These are phyloP conservation scores for Dactylellina leptospora DNA, from an alignment of 2,329 filamentous ascomycete species.

Conservation along the genomic window DNA sequence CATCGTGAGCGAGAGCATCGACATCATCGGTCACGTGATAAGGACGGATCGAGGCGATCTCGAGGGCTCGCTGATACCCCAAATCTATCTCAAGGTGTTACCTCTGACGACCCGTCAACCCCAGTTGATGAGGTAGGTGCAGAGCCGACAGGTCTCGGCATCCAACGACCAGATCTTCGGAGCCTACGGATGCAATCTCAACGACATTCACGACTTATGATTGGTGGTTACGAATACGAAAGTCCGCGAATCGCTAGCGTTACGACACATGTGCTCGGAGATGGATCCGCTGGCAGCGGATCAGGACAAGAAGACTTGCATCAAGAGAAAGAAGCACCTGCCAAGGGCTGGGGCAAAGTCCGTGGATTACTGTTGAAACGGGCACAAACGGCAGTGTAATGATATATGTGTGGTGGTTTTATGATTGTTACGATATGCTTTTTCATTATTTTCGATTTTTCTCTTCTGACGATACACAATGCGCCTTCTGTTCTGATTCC, in stretches of 20 bases:
- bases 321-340: slow-evolving; percentile 18
- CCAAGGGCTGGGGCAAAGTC: slow-evolving; percentile 49
- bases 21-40: slow-evolving; percentile 10
- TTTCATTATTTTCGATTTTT: background rate
- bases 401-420: slow-evolving; percentile 24
- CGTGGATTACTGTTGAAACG: slow-evolving; percentile 49
- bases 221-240: slow-evolving; percentile 48
- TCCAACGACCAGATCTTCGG: slow-evolving; percentile 34
- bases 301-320: slow-evolving; percentile 32
- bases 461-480: slow-evolving; percentile 9
- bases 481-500: background rate
- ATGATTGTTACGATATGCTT: slow-evolving; percentile 33
- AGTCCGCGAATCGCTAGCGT: slow-evolving; percentile 49
- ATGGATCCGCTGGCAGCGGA: slow-evolving; percentile 37
- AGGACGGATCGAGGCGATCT: slow-evolving; percentile 30
- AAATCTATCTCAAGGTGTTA: slow-evolving; percentile 37
- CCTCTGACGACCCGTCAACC: slow-evolving; percentile 43
- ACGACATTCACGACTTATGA: slow-evolving; percentile 50
- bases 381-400: slow-evolving; percentile 31
- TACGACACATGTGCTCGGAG: slow-evolving; percentile 28
- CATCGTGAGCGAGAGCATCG: slow-evolving; percentile 20
- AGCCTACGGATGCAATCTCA: slow-evolving; percentile 37
- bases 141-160: slow-evolving; percentile 29
- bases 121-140: slow-evolving; percentile 37
- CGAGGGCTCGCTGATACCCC: slow-evolving; percentile 33